Base-by-base conservation (phyloP, 805 yeast genomes). In the Dipodascus geniculatus region DNA sequence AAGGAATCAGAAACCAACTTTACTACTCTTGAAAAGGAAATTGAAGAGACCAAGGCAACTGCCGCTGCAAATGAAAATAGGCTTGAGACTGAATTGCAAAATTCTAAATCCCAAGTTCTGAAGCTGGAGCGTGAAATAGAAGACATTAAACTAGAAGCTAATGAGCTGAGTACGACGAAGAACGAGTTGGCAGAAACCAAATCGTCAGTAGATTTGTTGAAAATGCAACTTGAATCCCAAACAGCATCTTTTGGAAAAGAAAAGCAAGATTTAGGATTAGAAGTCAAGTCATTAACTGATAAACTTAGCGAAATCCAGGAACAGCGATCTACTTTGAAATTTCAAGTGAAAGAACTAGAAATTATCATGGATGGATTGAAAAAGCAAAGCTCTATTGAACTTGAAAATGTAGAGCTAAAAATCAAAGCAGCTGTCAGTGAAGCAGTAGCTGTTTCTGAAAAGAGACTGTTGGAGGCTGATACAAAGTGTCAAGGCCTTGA, bases 311-410 rank as follows among this genome's bases (percentile, higher is more conserved):
- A 38, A 11, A 4, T 38, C 14, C 20, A 17, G 6, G 44, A 38
- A 38, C 4, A 38, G 14, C 17, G 20, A 11, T 38, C 44, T 6
- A 44, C 53, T 3, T 17, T 22, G 8, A 51, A 51, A 22, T 22
- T 20, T 8, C 53, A 44, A 51, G 53, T 28, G 3, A 23, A 22
- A 23, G 53, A 51, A 22, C 42, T 47, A 31, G 53, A 51, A 51
- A 22, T 22, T 14, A 48, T 22, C 23, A 28, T 50, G 11, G 44
- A 38, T 6, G 44, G 19, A 38, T 16, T 6, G 19, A n/a, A n/a
- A 16, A 38, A 38, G 14, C 20, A 38, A n/a, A 3, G 14, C 20
- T n/a, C 17, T n/a, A n/a, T 38, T 3, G 8, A 38, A 16, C 22
- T 50, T 6, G 24, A 50, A 14, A 28, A 35, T 8, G 6, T 42